phyloP scores from a whole-genome alignment of 306 rosid genomes.

The Vigna unguiculata region DNA sequence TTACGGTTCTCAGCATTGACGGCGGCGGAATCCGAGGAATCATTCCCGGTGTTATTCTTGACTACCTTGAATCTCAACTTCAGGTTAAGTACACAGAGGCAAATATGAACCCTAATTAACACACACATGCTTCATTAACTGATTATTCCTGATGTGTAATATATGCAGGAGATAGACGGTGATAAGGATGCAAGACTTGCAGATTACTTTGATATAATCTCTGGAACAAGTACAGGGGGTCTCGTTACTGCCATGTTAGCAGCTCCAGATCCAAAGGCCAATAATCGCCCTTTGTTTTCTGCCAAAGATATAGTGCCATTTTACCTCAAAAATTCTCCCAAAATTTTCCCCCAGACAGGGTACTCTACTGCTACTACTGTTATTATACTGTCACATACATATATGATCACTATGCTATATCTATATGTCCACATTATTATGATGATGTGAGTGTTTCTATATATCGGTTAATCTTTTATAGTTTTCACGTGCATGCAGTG shows the following conservation, averaged over 20 bases:
- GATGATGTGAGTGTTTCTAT: not conserved
- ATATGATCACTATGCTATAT: too few species aligned
- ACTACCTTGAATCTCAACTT: conserved; percentile 48
- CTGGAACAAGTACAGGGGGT: conserved; percentile 54
- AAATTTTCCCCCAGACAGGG: conserved; percentile 45
- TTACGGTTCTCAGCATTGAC: conserved; percentile 53
- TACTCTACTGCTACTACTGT: too few species aligned
- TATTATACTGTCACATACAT: too few species aligned
- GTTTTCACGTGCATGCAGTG: conserved; percentile 36
- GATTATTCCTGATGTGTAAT: not conserved
- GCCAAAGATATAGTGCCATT: conserved; percentile 44
- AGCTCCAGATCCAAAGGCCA: conserved; percentile 38
- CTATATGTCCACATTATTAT: too few species aligned
- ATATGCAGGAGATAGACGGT: conserved; percentile 32
- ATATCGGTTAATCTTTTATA: not conserved
- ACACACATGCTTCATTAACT: not conserved
- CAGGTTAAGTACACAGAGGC: conserved; percentile 22
- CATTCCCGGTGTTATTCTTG: conserved; percentile 55
- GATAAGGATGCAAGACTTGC: conserved; percentile 45
- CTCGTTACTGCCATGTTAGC: conserved; percentile 50
- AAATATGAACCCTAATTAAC: not conserved
- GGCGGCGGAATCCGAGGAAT: conserved; percentile 56
- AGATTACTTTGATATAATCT: conserved; percentile 52
- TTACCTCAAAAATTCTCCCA: conserved; percentile 31
- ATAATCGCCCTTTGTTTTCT: conserved; percentile 46